Conservation (phyloP, 1,139 yeast species). For the Pichia sp. region DNA sequence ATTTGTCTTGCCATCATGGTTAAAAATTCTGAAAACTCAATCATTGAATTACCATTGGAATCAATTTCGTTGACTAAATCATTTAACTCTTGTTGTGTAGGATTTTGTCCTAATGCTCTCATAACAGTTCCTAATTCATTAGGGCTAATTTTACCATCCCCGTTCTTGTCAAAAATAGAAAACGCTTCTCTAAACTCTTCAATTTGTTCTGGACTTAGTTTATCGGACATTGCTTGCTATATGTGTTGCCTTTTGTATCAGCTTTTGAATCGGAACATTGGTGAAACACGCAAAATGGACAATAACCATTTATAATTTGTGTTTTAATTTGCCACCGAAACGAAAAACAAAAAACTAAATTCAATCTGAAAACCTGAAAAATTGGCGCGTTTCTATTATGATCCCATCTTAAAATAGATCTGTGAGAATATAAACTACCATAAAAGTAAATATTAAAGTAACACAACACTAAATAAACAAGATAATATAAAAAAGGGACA, state of each 20-base stretch:
- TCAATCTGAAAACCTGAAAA: not conserved
- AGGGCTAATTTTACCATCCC: slow-evolving; percentile 93
- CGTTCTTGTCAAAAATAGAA: slow-evolving; percentile 90
- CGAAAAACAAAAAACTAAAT: not conserved
- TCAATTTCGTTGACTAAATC: slow-evolving; percentile 97
- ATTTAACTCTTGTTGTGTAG: slow-evolving; percentile 90
- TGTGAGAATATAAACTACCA: too few relatives aligned
- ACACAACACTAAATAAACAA: too few relatives aligned
- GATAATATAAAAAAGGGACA: too few relatives aligned
- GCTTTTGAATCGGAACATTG: too few relatives aligned
- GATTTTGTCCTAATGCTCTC: slow-evolving; percentile 96
- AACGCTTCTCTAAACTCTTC: slow-evolving; percentile 97
- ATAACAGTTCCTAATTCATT: slow-evolving; percentile 95
- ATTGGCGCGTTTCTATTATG: not conserved
- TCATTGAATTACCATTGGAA: slow-evolving; percentile 88
- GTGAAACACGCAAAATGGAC: too few relatives aligned
- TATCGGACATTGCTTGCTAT: slow-evolving; percentile 20
- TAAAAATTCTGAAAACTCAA: slow-evolving; percentile 77
- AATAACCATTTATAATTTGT: not conserved
- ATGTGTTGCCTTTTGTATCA: not conserved
- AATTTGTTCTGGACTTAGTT: slow-evolving; percentile 91
- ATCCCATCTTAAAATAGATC: too few relatives aligned
- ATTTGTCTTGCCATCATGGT: slow-evolving; percentile 85
- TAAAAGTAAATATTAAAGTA: too few relatives aligned
- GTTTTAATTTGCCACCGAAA: not conserved